A percentile compares a stretch with the other conserved stretches of the same genome.
These are phyloP conservation scores for Bolboschoenus planiculmis DNA, from an alignment of 176 grass and related monocot genomes.

Conservation along the genomic window DNA sequence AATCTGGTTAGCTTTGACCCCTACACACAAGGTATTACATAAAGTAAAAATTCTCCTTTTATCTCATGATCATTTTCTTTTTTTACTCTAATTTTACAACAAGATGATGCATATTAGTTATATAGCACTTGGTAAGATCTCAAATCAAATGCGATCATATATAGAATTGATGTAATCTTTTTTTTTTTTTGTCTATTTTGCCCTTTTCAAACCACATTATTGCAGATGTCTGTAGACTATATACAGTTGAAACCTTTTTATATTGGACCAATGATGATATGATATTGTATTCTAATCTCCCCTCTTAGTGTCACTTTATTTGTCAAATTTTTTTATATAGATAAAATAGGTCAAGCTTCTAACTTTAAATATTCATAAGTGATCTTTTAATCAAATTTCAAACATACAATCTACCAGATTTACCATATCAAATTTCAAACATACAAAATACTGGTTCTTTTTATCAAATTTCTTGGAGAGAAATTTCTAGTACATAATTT, in stretches of 20 bases:
- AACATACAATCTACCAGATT: too few species aligned
- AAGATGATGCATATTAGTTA: background rate
- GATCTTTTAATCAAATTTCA: too few species aligned
- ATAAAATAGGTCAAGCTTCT: too few species aligned
- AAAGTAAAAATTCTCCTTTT: background rate
- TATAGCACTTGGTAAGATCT: background rate
- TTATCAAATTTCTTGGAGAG: background rate
- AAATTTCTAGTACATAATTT: background rate
- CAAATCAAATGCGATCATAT: background rate
- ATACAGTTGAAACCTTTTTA: background rate
- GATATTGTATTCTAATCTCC: background rate
- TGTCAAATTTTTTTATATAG: background rate
- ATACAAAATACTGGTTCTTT: too few species aligned
- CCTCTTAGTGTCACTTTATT: background rate
- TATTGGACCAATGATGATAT: background rate
- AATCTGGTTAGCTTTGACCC: slow-evolving; percentile 4
- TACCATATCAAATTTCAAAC: too few species aligned
- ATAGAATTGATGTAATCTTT: background rate
- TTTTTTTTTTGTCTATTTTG: background rate
- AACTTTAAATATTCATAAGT: too few species aligned
- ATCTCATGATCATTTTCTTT: background rate
- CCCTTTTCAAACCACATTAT: background rate
- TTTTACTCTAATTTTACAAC: background rate
- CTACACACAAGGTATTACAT: background rate
- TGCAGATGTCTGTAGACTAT: background rate